These are phyloP conservation scores for Hyphopichia buzzinii DNA, from an alignment of 1,139 yeast species.

Conservation along the genomic window DNA sequence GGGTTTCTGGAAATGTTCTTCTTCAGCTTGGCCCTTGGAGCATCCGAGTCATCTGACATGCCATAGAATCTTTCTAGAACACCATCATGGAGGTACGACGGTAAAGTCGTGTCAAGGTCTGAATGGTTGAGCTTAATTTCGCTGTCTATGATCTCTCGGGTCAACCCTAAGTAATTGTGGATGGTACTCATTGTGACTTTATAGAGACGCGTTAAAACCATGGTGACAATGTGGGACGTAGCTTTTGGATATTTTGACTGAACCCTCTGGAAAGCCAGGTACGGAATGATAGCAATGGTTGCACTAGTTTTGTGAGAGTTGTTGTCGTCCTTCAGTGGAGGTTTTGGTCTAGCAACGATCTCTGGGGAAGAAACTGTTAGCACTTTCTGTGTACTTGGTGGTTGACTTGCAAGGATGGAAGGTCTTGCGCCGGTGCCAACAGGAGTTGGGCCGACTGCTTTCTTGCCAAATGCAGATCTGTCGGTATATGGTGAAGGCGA, in stretches of 20 bases:
- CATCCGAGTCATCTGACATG: neutral
- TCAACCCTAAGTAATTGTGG: slow-evolving; percentile 80
- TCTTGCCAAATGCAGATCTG: too few species aligned
- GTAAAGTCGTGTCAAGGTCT: slow-evolving; percentile 40
- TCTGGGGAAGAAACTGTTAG: slow-evolving; percentile 29
- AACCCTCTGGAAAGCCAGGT: slow-evolving; percentile 72
- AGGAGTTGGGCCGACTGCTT: neutral
- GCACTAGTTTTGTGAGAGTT: slow-evolving; percentile 39
- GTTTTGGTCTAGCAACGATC: slow-evolving; percentile 59
- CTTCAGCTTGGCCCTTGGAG: neutral
- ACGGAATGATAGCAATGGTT: slow-evolving; percentile 90
- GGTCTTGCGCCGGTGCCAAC: neutral
- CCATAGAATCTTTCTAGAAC: slow-evolving; percentile 44
- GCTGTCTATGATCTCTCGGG: slow-evolving; percentile 76
- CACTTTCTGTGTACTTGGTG: neutral
- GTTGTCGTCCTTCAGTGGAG: slow-evolving; percentile 9
- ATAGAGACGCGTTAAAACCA: slow-evolving; percentile 81
- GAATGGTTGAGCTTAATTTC: slow-evolving; percentile 64
- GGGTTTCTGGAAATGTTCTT: neutral
- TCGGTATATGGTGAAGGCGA: neutral
- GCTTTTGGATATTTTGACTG: slow-evolving; percentile 81
- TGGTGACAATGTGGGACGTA: slow-evolving; percentile 90
- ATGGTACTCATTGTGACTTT: slow-evolving; percentile 91
- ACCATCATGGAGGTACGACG: slow-evolving; percentile 60
- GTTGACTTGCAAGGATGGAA: neutral